Base-by-base conservation (phyloP, 768 basidiomycete species). In the Gloeopeniophorella convolvens region DNA sequence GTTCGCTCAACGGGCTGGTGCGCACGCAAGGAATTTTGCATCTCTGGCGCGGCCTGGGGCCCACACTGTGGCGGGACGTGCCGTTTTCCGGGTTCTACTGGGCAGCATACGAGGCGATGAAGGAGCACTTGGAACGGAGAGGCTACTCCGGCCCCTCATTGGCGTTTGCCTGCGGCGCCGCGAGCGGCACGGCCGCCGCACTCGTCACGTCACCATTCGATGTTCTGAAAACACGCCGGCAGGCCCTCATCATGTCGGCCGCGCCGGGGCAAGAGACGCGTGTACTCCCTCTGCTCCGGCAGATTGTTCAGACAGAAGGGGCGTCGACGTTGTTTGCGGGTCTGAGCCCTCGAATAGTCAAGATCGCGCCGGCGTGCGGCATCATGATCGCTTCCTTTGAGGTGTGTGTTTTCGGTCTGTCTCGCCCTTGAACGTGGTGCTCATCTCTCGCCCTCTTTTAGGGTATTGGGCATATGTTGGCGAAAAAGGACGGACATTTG, bases 381-480 rank as follows among this genome's bases (percentile, higher is more conserved):
- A 85, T 99, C 58, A 97, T 98, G 95, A 96, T 97, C 64, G 82
- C 89, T 48, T 93, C 85, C 65, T 98, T 85, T 63, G 94, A 98
- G 80, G 93, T 82, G 58, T 26, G 68, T 18, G 36, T 20, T 16
- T 32, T 45, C 30, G n/a, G 44, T 50, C 28, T 20, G 21, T 48
- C 11, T 50, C 30, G 23, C 20, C 10, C 33, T 39, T 40, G 5
- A 50, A 66, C 30, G 28, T 21, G 39, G 3, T 9, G 7, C 36
- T 54, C 23, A 50, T 11, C 57, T 62, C 34, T 65, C 45, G 9
- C 16, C 3, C 51, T 48, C 12, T 23, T 46, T 13, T 48, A 85
- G 83, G 82, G 84, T 40, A 69, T 86, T 48, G 83, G 82, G 43
- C 72, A 66, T 54, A 63, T 75, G 34, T 64, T 86, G 54, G 64